Conservation (phyloP, 495 filamentous ascomycete species). For the Penicillium flavigenum region DNA sequence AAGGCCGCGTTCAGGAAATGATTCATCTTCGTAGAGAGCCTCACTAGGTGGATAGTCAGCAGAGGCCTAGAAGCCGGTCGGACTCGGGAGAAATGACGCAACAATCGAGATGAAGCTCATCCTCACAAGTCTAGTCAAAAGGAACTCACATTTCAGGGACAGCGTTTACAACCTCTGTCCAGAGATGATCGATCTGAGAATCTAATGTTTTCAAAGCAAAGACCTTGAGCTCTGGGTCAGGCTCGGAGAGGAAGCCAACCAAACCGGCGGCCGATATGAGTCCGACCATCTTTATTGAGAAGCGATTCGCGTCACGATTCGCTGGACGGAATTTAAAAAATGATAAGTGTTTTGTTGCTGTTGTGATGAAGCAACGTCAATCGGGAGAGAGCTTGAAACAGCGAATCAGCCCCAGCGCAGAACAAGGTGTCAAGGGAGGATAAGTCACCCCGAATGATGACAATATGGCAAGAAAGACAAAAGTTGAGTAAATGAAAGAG, state of each 20-base stretch:
- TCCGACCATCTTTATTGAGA: constrained; percentile 70
- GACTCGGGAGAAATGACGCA: constrained; percentile 10
- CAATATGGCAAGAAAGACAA: constrained; percentile 19
- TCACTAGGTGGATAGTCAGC: constrained; percentile 59
- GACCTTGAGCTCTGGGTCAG: constrained; percentile 85
- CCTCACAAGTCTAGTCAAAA: background rate
- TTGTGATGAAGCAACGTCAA: constrained; percentile 43
- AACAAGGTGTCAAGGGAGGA: constrained; percentile 10
- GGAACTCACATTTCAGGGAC: constrained; percentile 85
- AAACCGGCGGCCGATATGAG: constrained; percentile 92
- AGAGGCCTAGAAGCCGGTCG: constrained; percentile 5
- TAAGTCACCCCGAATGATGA: constrained; percentile 14
- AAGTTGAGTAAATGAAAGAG: constrained; percentile 22
- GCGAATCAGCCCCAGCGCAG: constrained; percentile 24
- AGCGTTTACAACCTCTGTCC: constrained; percentile 92
- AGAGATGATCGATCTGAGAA: constrained; percentile 91
- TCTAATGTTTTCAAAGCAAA: constrained; percentile 94
- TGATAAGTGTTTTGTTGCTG: constrained; percentile 29
- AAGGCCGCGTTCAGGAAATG: constrained; percentile 89
- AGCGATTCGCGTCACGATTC: constrained; percentile 13
- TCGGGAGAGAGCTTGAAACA: constrained; percentile 35
- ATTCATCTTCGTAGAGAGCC: constrained; percentile 94
- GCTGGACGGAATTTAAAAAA: constrained; percentile 17
- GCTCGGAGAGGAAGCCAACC: constrained; percentile 92
- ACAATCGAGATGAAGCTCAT: constrained; percentile 3